Percentiles rank a stretch among this genome's conserved stretches.
These are phyloP conservation scores for Calonectria leucothoes DNA, from an alignment of 2,329 filamentous ascomycete species.

Conservation along the genomic window DNA sequence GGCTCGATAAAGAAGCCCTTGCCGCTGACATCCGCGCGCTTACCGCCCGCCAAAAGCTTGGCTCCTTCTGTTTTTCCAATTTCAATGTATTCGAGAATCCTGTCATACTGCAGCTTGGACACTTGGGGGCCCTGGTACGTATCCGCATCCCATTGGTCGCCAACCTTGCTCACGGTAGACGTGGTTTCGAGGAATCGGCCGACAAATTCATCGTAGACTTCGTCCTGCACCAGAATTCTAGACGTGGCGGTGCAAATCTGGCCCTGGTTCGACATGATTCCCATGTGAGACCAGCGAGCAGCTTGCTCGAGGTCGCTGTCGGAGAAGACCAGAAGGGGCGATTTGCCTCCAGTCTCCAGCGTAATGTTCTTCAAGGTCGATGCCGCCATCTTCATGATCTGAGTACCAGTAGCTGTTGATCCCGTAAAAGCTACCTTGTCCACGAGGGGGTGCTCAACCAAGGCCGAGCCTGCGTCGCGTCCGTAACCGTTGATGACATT, in stretches of 20 bases:
- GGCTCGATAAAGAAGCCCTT: constrained; percentile 90
- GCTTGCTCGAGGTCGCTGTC: constrained; percentile 80
- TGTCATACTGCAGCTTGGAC: constrained; percentile 73
- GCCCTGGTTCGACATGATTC: constrained; percentile 72
- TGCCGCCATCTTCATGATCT: constrained; percentile 82
- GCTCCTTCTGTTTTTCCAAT: constrained; percentile 45
- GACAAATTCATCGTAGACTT: constrained; percentile 86
- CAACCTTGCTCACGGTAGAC: constrained; percentile 55
- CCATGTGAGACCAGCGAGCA: constrained; percentile 79
- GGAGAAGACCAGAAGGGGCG: constrained; percentile 80
- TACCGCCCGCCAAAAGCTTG: constrained; percentile 48
- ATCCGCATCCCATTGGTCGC: constrained; percentile 44
- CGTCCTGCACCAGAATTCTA: constrained; percentile 84
- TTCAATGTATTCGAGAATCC: constrained; percentile 72
- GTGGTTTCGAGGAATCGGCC: constrained; percentile 80
- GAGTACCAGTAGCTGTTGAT: constrained; percentile 76
- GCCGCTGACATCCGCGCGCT: constrained; percentile 62
- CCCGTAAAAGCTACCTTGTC: constrained; percentile 86
- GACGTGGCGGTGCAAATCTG: constrained; percentile 79
- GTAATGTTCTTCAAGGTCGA: constrained; percentile 62
- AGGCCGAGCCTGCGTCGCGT: constrained; percentile 77
- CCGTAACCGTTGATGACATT: constrained; percentile 83
- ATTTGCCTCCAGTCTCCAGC: constrained; percentile 83
- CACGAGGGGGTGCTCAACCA: constrained; percentile 64
- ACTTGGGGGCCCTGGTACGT: constrained; percentile 59